Base-by-base conservation (phyloP, 352 stramenopile species). In the Phytophthora hibernalis region DNA sequence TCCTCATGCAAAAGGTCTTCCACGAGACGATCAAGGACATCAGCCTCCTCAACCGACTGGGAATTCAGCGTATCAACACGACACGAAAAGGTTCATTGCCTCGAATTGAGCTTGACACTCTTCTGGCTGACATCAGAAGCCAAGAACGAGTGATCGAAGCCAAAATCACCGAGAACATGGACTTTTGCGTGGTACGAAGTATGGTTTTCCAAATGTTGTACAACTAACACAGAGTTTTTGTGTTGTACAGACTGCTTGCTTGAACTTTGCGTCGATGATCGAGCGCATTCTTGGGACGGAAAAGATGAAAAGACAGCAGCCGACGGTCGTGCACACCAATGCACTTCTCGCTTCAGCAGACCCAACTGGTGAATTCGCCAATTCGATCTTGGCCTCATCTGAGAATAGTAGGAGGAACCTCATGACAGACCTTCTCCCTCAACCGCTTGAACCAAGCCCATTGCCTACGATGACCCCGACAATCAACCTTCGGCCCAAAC, bases 11-110 rank as follows among this genome's bases (percentile, higher is more conserved):
- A 21, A 77, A 85, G 37, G 74, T 82, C 9, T 69, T 83, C 8
- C 60, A 77, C 59, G 64, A 81, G 26, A 69, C 75, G 11, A 72
- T 85, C 33, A 76, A 85, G 28, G 77, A 85, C 42, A 62, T 85
- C 47, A 78, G 77, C 57, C 51, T 76, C 4, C 61, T 85, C 37
- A 85, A 76, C 44, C 68, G 59, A 3, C 37, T 82, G 4, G 77
- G 77, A 5, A 61, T 76, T 1, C 58, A 77, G 30, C 71, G 72
- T 10, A 55, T 76, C 21, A 57, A 70, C 24, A 30, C 38, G 1
- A 49, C 47, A 21, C 56, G 70, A 3, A 56, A 62, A 21, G 40
- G 13, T 1, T 26, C 35, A 0, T 28, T 53, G 9, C 0, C 37
- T 1, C 10, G 5, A 10, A 51, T 16, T 21, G 40, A 66, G 24